Conservation (phyloP, 768 basidiomycete genomes). For the Pluteus cervinus region DNA sequence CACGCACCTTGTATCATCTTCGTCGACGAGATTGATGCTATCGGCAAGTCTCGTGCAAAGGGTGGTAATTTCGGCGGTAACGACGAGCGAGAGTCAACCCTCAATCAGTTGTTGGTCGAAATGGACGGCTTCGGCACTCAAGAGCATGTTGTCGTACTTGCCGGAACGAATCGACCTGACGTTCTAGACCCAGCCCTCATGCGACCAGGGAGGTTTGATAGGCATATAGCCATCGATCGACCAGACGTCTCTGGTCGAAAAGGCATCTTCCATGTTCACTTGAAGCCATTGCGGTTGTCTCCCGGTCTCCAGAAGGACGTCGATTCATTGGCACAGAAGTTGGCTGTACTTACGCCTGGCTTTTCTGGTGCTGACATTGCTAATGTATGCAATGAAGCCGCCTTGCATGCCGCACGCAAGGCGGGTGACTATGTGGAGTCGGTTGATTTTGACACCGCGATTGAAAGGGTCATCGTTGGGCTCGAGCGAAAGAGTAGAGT, state of each 20-base stretch:
- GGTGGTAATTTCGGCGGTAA: conserved; percentile 79
- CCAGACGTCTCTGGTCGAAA: conserved; percentile 92
- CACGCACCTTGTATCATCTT: conserved; percentile 98
- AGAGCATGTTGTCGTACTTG: conserved; percentile 93
- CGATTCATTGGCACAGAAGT: conserved; percentile 75
- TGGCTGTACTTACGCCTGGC: conserved; percentile 93
- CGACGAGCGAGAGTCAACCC: conserved; percentile 95
- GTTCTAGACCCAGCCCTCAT: conserved; percentile 93
- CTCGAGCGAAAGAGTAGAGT: conserved; percentile 94
- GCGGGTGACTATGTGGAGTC: conserved; percentile 74
- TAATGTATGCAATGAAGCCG: conserved; percentile 98
- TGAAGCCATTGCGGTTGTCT: conserved; percentile 73
- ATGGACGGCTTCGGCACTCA: conserved; percentile 99
- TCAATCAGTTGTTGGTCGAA: conserved; percentile 96
- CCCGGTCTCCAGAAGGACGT: conserved; percentile 43
- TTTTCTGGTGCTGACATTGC: conserved; percentile 99
- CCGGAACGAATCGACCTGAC: conserved; percentile 95
- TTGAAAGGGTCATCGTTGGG: conserved; percentile 96
- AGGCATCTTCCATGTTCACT: conserved; percentile 92
- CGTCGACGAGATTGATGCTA: conserved; percentile 98
- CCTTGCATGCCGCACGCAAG: conserved; percentile 88
- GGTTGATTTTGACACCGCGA: conserved; percentile 91
- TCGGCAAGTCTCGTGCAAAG: conserved; percentile 87
- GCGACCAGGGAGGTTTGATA: conserved; percentile 96
- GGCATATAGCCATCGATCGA: conserved; percentile 91